Evolutionary conservation across 1,284 basidiomycete species (phyloP).

Genomic region (Pseudomicrostroma phylloplanum): DNA sequence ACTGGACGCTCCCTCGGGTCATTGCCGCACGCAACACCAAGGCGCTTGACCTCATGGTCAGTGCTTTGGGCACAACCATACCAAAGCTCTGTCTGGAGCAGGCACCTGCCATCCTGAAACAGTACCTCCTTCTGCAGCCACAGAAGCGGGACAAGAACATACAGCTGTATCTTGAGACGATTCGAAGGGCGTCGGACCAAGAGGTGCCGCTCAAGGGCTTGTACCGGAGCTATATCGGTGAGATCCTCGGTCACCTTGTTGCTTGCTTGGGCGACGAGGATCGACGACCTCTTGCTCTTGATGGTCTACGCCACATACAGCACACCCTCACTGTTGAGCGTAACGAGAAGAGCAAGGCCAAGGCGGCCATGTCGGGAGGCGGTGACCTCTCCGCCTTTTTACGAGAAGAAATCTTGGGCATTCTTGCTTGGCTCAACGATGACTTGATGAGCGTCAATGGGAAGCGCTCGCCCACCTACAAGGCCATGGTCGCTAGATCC

Average conservation of each 20-base stretch:
- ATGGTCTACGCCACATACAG: conserved; percentile 37
- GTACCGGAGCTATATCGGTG: conserved; percentile 15
- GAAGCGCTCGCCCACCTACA: conserved; percentile 28
- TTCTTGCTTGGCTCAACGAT: conserved; percentile 47
- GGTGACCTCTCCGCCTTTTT: conserved; percentile 27
- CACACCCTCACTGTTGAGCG: conserved; percentile 19
- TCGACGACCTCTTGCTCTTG: conserved; percentile 24
- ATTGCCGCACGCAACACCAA: conserved; percentile 25
- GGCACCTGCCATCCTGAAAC: conserved; percentile 38
- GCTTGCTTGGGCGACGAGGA: conserved; percentile 34
- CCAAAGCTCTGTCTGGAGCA: conserved; percentile 38
- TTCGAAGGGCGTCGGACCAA: conserved; percentile 2
- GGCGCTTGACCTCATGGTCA: conserved; percentile 35
- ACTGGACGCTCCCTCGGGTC: conserved; percentile 40
- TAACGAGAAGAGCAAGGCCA: conserved; percentile 4
- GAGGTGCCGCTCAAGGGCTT: conserved; percentile 10
- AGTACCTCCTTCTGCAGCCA: conserved; percentile 21
- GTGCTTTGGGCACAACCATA: conserved; percentile 29
- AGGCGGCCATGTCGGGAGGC: background rate
- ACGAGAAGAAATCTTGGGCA: conserved; percentile 38
- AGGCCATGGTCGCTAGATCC: conserved; percentile 56
- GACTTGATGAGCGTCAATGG: conserved; percentile 43
- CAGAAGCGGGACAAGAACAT: conserved; percentile 10
- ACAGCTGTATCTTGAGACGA: conserved; percentile 6
- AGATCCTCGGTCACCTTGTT: conserved; percentile 45